Percentiles rank a stretch among this genome's conserved stretches.
Conservation (phyloP, 2,329 filamentous ascomycete species). For the Aspergillus latus region DNA sequence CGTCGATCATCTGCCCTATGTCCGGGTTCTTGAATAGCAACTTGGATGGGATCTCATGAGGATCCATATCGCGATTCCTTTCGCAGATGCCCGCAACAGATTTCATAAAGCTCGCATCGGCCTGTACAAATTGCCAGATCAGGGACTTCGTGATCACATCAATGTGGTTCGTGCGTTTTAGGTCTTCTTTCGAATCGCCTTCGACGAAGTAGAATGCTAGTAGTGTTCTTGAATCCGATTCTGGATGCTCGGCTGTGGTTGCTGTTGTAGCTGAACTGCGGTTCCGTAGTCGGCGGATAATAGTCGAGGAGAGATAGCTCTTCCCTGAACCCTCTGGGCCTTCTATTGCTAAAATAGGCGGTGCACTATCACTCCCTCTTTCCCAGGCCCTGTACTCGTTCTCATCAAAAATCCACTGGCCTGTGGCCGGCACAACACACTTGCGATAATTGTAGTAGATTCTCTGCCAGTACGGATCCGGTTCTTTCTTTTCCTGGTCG, state of each 20-base stretch:
- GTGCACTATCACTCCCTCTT: not conserved
- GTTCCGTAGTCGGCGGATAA: slow-evolving; percentile 17
- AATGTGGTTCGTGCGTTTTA: slow-evolving; percentile 14
- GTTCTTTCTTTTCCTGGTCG: slow-evolving; percentile 15
- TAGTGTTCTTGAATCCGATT: slow-evolving; percentile 12
- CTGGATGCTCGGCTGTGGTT: not conserved
- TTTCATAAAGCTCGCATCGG: slow-evolving; percentile 20
- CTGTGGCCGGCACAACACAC: slow-evolving; percentile 15
- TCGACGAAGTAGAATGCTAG: slow-evolving; percentile 22
- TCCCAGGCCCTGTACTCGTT: slow-evolving; percentile 16
- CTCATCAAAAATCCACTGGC: slow-evolving; percentile 21
- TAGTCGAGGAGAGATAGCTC: slow-evolving; percentile 19
- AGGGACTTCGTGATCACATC: slow-evolving; percentile 20
- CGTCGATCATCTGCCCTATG: slow-evolving; percentile 18
- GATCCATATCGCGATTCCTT: slow-evolving; percentile 16
- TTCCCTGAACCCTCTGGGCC: slow-evolving; percentile 21
- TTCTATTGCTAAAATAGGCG: slow-evolving; percentile 17
- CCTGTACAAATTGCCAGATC: slow-evolving; percentile 22
- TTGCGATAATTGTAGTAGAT: slow-evolving; percentile 21
- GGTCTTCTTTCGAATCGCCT: slow-evolving; percentile 19
- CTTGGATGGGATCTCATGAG: slow-evolving; percentile 14
- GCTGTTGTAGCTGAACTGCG: slow-evolving; percentile 8
- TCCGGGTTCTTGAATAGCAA: slow-evolving; percentile 17
- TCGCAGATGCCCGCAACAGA: slow-evolving; percentile 21
- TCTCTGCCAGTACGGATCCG: slow-evolving; percentile 19